These are phyloP conservation scores for Rhizopus microsporus DNA, from an alignment of 371 early-diverging fungal genomes.

Conservation along the genomic window DNA sequence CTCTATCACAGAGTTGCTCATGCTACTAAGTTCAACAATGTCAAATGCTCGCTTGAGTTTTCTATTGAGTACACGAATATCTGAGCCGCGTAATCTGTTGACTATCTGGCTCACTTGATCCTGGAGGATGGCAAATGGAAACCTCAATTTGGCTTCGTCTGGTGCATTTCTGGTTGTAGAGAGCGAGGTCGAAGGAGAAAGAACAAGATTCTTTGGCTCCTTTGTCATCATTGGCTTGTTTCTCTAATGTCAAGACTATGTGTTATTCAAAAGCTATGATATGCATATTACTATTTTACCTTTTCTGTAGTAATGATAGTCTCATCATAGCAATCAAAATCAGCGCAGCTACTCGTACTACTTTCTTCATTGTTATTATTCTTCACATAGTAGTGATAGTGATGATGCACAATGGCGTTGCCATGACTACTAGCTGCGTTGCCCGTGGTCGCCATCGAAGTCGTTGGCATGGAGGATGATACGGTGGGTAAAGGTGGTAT, in stretches of 20 bases:
- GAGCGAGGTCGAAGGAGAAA: slow-evolving; percentile 11
- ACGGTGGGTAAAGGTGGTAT: slow-evolving; percentile 12
- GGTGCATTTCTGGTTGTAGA: slow-evolving; percentile 9
- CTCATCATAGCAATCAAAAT: slow-evolving; percentile 2
- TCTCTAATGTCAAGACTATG: too few relatives aligned
- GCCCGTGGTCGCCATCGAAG: slow-evolving; percentile 2
- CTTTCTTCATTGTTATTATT: slow-evolving; percentile 12
- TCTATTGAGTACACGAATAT: slow-evolving; percentile 58
- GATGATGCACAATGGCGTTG: slow-evolving; percentile 41
- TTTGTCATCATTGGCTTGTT: too few relatives aligned
- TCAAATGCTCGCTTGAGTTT: slow-evolving; percentile 63
- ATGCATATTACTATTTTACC: background rate
- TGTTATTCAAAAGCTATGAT: too few relatives aligned
- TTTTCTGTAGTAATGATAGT: background rate
- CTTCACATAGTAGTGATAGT: slow-evolving; percentile 42
- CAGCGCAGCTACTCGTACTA: background rate
- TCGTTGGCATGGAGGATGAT: slow-evolving; percentile 25
- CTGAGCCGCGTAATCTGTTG: slow-evolving; percentile 49
- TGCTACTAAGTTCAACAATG: slow-evolving; percentile 61
- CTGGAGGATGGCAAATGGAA: slow-evolving; percentile 10
- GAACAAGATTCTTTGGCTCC: background rate
- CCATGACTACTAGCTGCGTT: slow-evolving; percentile 4
- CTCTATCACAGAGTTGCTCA: slow-evolving; percentile 72
- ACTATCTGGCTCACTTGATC: slow-evolving; percentile 26
- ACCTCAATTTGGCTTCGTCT: background rate